Evolutionary conservation across 2,329 filamentous ascomycete species (phyloP), one percentile per base, ranked within the genome.

Genomic region (Ophiostoma fasciatum): DNA sequence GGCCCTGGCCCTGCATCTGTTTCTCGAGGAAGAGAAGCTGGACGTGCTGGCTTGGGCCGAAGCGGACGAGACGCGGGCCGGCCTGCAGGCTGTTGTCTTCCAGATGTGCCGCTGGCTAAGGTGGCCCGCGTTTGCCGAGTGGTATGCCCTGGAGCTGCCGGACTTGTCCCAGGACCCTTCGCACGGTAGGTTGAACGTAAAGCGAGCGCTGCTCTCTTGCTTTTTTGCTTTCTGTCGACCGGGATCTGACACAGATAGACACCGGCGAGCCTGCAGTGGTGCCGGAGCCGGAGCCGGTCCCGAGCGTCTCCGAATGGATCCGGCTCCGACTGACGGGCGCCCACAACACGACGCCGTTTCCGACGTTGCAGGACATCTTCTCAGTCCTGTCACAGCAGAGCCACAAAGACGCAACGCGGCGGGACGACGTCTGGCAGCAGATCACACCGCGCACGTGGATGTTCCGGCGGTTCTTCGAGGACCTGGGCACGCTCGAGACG

Each of bases 1-100:
- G 35, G 68, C 88, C 26, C 62, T 92, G 44, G 79, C 73, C 1
- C 62, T 98, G 11, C 90, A 98, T 57, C 63, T 96, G 4, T 62
- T 93, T n/a, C 68, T 81, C 0, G 88, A 98, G 53, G 90, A 98
- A 52, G 68, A 81, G 43, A 96, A 93, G 51, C 68, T 98, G 2
- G 74, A 82, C 42, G 69, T 77, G 5, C 62, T 65, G 42, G 55
- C 56, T 0, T 57, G 63, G 0, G 63, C 66, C 34, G 58, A 59
- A 27, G 45, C 49, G 3, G 61, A 62, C 4, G 58, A 61, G 0
- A 60, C 64, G 0, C 57, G 61, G 19, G 53, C 56, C 9, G 63
- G 70, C 32, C 48, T 96, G 17, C 71, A 74, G n/a, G 75, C 81
- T 13, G 55, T 94, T 2, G 60, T 96, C 29, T 76, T 78, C 31